phyloP scores from a whole-genome alignment of 2,329 filamentous ascomycete species.

The Bipolaris bicolor region DNA sequence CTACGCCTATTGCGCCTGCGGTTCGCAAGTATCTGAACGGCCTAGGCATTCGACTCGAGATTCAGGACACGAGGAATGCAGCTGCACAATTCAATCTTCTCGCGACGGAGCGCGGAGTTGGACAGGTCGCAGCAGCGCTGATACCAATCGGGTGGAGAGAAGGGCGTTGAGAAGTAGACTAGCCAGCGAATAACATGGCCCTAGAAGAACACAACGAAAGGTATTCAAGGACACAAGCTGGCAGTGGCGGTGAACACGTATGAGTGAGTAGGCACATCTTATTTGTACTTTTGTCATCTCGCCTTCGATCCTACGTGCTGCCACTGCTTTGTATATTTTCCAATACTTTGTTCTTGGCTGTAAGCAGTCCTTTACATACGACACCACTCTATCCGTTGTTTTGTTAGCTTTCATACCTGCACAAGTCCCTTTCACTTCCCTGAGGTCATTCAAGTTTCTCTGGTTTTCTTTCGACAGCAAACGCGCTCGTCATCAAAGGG shows the following conservation, averaged over 20 bases:
- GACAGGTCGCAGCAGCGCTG: conserved; percentile 84
- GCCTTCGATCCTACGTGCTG: background rate
- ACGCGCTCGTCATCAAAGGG: background rate
- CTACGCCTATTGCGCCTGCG: conserved; percentile 76
- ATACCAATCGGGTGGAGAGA: conserved; percentile 85
- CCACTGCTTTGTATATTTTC: background rate
- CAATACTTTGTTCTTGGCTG: background rate
- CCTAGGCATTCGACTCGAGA: conserved; percentile 83
- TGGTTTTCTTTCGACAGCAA: background rate
- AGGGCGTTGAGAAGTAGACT: conserved; percentile 17
- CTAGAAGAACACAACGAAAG: background rate
- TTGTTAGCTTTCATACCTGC: too few species aligned
- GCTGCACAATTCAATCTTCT: conserved; percentile 93
- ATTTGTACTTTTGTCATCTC: background rate
- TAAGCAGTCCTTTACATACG: background rate
- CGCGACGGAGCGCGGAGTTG: conserved; percentile 88
- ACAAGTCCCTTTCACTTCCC: background rate
- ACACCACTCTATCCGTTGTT: background rate
- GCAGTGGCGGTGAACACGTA: background rate
- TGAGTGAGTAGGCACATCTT: background rate
- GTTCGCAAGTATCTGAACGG: conserved; percentile 74
- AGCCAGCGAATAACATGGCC: background rate
- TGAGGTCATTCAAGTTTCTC: background rate
- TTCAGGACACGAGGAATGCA: conserved; percentile 91
- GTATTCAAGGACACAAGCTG: background rate